Evolutionary conservation across 768 basidiomycete species (phyloP), one percentile per base, ranked within the genome.

Genomic region (Cubamyces lactineus): DNA sequence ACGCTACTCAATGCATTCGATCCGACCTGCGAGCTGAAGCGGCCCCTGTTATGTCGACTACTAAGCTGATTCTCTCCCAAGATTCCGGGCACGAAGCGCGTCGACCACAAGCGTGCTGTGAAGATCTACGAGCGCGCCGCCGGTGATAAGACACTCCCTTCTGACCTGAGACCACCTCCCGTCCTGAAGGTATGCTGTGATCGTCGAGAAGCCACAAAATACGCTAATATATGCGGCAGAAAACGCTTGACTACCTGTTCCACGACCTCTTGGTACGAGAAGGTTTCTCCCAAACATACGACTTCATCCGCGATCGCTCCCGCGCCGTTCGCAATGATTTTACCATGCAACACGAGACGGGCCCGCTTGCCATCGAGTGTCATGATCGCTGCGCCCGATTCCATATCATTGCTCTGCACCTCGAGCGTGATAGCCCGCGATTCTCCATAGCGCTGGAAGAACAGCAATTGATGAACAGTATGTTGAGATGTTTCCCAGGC

Each of bases 51-150:
- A 30, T 47, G 16, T 34, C 30, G 54, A 46, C 40, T 4, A 24
- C 17, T 21, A 53, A 58, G 34, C 74, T 84, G 69, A 85, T 77
- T 55, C 62, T 63, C n/a, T 34, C 46, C 66, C 61, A 46, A 91
- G 89, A 86, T 89, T 58, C 87, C 89, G 17, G 88, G 88, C 12
- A 92, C 90, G n/a, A 92, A 88, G 70, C 81, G 89, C 45, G 88
- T 98, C 9, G 88, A 96, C 70, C 94, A 94, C 65, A 79, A 80
- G 42, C 87, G 88, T 53, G 96, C 96, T 0, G 96, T 98, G 47
- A 97, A 98, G 71, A 90, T 89, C 71, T 99, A 95, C 73, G 93
- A 96, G 72, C 90, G 96, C 19, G 94, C 94, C 3, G 92, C 94
- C 15, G 96, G 96, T 24, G 93, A 96, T 79, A 91, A 96, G 75